Base-by-base conservation (phyloP, 2,329 filamentous ascomycete genomes). In the Helminthosporium solani region DNA sequence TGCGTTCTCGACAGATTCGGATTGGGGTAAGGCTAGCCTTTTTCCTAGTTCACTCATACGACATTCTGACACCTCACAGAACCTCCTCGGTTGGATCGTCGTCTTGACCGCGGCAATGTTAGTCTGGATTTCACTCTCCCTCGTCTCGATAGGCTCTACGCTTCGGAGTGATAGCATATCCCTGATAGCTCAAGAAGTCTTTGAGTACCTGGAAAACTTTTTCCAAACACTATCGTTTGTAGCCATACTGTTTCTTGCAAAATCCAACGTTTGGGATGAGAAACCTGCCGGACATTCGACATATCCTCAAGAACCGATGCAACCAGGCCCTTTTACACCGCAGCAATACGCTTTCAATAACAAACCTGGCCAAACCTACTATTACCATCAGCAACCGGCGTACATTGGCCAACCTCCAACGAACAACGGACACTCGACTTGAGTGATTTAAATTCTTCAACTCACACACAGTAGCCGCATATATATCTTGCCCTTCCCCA, bases 161-260 rank as follows among this genome's bases (percentile, higher is more conserved):
- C 35, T 49, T 12, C 4, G 39, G 12, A 2, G 20, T 7, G 14
- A 41, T 3, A 28, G n/a, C 20, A 34, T 54, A 16, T 2, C 12
- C 15, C 20, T 20, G 7, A 38, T 34, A 6, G 37, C 42, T 2
- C 45, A 49, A 16, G 15, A 35, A 3, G 56, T 54, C 11, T 36
- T 58, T 20, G 16, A 23, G 1, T 65, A 51, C 16, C 31, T 65
- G 15, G 9, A 14, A 14, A 41, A 46, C 25, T 47, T 60, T 25
- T 60, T 54, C 45, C 49, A 52, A 33, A 41, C 49, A 2, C 36
- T 61, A 16, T 50, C 53, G 40, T 64, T 51, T 19, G 42, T 62
- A 14, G 31, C 50, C 14, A 35, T 65, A 3, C 40, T 64, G 20
- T 47, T 52, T 23, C 53, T 65, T 30, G 56, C 56, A 4, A 63